Evolutionary conservation across 2,329 filamentous ascomycete genomes (phyloP), one percentile per base, ranked within the genome.

Genomic region (Fusarium agapanthi): DNA sequence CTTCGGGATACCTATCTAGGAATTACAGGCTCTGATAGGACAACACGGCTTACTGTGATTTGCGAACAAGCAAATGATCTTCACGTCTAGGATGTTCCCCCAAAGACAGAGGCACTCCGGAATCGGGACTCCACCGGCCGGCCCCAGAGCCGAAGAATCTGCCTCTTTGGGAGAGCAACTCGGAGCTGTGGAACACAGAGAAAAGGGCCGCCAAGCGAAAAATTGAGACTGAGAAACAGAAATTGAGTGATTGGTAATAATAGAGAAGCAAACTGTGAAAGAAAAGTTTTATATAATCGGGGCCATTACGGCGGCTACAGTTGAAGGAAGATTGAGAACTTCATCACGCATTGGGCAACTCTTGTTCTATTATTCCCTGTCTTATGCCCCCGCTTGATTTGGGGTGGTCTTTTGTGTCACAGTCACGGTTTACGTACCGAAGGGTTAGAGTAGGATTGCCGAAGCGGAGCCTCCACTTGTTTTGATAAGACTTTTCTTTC

Each of bases 401-500:
- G 65, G 50, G 35, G 32, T 37, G 41, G 11, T 38, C 43, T 53
- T 64, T 51, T 35, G 45, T 69, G 66, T 69, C 67, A 71, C 67
- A 65, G 59, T 61, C 55, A 50, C 55, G 37, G 11, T 58, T 58
- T 58, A 50, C 41, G 40, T 50, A 37, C 32, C 24, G 40, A 58
- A n/a, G 53, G 37, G 24, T 59, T 56, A 55, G 61, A 63, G 67
- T 69, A 75, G 74, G 74, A 75, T 68, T 76, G 58, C 65, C 67
- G 54, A 66, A 69, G 70, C 63, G 63, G 61, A 68, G 63, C 65
- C 62, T 62, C 55, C 65, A 38, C 59, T 28, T 45, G 54, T 54
- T n/a, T 65, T 71, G 53, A 67, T 48, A 47, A 53, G 32, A 50
- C 32, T 69, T 65, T 69, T 57, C 22, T 32, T 30, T 44, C 41